Conservation (phyloP, 2,329 filamentous ascomycete genomes). For the Talaromyces sp. region DNA sequence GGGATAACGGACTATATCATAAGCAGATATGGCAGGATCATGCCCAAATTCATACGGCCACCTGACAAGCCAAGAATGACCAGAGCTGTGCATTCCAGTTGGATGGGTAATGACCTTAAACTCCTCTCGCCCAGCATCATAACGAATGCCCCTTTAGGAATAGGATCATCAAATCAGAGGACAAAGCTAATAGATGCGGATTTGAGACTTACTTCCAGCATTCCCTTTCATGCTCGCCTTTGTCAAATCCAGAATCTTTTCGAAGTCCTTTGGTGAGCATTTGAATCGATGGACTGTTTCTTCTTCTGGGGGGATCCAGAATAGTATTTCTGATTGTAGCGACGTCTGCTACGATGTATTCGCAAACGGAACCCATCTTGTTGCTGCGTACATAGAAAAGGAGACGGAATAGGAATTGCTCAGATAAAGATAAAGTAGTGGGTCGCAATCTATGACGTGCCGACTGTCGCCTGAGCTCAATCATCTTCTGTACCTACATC, state of each 20-base stretch:
- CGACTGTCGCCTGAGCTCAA: background rate
- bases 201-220: background rate
- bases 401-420: background rate
- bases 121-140: too few relatives aligned
- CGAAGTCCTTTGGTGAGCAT: background rate
- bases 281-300: background rate
- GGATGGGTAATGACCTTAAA: too few relatives aligned
- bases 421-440: conserved; percentile 5
- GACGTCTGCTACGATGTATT: background rate
- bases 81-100: background rate
- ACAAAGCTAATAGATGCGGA: background rate
- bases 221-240: background rate
- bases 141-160: too few relatives aligned
- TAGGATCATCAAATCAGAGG: background rate
- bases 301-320: background rate
- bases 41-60: background rate
- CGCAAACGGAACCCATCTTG: background rate
- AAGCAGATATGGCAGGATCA: background rate
- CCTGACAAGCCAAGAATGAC: background rate
- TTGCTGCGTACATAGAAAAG: too few relatives aligned
- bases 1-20: background rate
- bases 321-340: background rate
- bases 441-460: conserved; percentile 12
- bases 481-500: background rate
- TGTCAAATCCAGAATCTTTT: background rate